Base-by-base conservation (phyloP, 2,329 filamentous ascomycete genomes). In the Aspergillus novoparasiticus region DNA sequence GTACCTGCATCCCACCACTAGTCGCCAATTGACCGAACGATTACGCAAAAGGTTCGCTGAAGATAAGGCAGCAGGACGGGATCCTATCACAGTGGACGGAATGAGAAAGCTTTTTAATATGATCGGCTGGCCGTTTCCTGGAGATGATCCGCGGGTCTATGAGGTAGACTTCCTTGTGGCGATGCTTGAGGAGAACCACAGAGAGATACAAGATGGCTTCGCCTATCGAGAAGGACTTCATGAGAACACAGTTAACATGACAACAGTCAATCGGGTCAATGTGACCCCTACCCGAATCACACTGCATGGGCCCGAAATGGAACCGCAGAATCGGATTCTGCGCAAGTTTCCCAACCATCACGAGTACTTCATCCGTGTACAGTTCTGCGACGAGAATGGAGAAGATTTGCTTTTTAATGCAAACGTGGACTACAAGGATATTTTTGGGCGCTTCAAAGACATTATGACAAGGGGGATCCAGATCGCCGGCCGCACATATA, bases 401-500 rank as follows among this genome's bases (percentile, higher is more conserved):
- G 67, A 71, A 21, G 66, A 68, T 23, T 32, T 73, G 14, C 61
- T 69, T 34, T 69, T 69, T 16, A 69, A 65, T 21, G 58, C 66
- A 1, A 60, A 28, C 2, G 50, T 68, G 11, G 66, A 67, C 58
- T 64, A 70, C 8, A 65, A 68, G 23, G 57, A 66, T 6, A 64
- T 75, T 4, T 70, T 70, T 43, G 68, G 73, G 0, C 85, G 89
- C 0, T 94, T 93, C 75, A 85, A 85, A 58, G 65, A 72, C 0
- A 78, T 92, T 0, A 80, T 95, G 10, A 74, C 79, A 2, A 71
- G 81, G 0, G 88, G 88, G 0, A 86, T 96, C 32, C 71, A 78
- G 0, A 86, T 94, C 59, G 90, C 85, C 3, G 90, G 87, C 0
- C 81, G 87, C 14, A 72, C 76, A 0, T 93, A 87, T 70, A 76